Evolutionary conservation across 2,329 filamentous ascomycete species (phyloP).

Genomic region (Endocalyx cinctus): DNA sequence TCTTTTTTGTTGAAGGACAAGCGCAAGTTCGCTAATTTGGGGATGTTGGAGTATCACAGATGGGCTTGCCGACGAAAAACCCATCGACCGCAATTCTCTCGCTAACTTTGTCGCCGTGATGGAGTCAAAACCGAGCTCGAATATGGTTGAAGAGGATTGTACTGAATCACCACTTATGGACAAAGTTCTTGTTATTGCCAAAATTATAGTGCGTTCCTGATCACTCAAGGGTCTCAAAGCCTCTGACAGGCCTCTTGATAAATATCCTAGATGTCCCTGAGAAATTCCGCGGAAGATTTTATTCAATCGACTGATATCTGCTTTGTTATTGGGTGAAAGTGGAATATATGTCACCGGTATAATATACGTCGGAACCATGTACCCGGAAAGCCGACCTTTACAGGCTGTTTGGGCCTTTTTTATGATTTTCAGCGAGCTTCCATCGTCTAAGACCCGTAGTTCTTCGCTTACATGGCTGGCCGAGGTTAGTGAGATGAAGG

Average conservation of each 20-base stretch:
- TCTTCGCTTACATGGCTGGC: conserved; percentile 1
- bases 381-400: conserved; percentile 64
- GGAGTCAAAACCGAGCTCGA: conserved; percentile 83
- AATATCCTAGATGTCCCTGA: conserved; percentile 55
- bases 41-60: conserved; percentile 64
- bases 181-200: conserved; percentile 50
- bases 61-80: conserved; percentile 57
- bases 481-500: conserved; percentile 56
- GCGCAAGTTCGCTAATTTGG: conserved; percentile 42
- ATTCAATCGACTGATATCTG: conserved; percentile 67
- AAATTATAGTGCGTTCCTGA: conserved; percentile 44
- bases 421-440: conserved; percentile 35
- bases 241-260: conserved; percentile 34
- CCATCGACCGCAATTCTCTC: conserved; percentile 56
- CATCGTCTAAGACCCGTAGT: conserved; percentile 8
- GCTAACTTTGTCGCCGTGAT: conserved; percentile 75
- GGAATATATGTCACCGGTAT: conserved; percentile 68
- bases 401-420: conserved; percentile 57
- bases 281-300: conserved; percentile 60
- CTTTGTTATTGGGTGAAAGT: conserved; percentile 85
- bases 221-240: conserved; percentile 21
- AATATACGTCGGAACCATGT: conserved; percentile 89
- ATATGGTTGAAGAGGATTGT: conserved; percentile 61
- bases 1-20: conserved; percentile 24
- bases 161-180: conserved; percentile 40